Evolutionary conservation across 306 rosid genomes (phyloP), one percentile per base, ranked within the genome.

Genomic region (Castanea sativa): DNA sequence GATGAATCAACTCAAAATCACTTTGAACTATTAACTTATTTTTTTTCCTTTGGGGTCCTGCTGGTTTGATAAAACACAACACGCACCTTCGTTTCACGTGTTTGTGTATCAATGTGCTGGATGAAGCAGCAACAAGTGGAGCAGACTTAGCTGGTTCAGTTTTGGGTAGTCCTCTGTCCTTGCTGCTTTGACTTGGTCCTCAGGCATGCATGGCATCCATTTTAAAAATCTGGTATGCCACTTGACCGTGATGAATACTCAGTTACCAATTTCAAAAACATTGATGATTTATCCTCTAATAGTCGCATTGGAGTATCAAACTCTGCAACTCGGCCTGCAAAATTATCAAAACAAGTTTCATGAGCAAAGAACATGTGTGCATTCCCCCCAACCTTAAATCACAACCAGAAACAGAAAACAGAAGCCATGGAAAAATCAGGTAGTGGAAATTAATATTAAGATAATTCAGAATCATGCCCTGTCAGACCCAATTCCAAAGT

Each of bases 311-410:
- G 98, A 41, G 92, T 82, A 73, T 92, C 97, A 73, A 86, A 94
- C 86, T 94, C 98, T 51, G 97, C 88, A 41, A 94, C 89, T 82
- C 86, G 90, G 83, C 98, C 98, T 94, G 87, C 71, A 85, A 81
- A 75, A 83, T 63, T 51, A 78, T 81, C 65, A 69, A 78, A 84
- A 38, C 69, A 15, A 69, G 60, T 67, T 78, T 69, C 60, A 61
- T 69, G 56, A 77, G 82, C 73, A 57, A 56, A 74, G 23, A 60
- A 29, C 20, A 2, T 63, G 33, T 14, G 35, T 41, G 12, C 45
- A 41, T 41, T 41, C 12, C 45, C 45, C 11, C 45, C 45, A 41
- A 41, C 45, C 45, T 41, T 41, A 41, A 41, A 41, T 41, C 12
- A 2, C 45, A 41, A 8, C 45, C 45, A 41, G 45, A 41, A 41